Evolutionary conservation across 2,329 filamentous ascomycete species (phyloP).

Genomic region (Colletotrichum lentis): DNA sequence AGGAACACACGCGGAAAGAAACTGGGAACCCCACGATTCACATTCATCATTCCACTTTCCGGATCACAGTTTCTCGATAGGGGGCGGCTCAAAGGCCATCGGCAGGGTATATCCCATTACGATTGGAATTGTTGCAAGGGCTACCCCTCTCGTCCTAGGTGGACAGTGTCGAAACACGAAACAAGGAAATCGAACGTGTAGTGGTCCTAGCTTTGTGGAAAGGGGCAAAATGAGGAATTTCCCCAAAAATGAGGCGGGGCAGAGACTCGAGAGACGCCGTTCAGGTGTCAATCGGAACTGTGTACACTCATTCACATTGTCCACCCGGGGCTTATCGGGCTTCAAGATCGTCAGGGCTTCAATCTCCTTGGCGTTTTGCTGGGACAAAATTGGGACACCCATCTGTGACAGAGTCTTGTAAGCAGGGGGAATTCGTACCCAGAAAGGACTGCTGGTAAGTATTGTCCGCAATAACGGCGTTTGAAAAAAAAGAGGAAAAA

Average conservation of each 20-base stretch:
- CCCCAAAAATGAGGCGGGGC: background rate
- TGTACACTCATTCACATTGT: too few species aligned
- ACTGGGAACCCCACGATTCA: background rate
- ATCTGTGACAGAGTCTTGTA: too few species aligned
- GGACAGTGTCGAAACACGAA: conserved; percentile 14
- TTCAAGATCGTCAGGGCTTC: too few species aligned
- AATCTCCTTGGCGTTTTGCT: too few species aligned
- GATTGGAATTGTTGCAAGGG: background rate
- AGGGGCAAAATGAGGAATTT: background rate
- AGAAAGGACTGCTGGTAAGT: too few species aligned
- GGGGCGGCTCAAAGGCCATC: background rate
- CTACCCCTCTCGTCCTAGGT: background rate
- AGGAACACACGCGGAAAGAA: background rate
- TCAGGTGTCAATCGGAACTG: too few species aligned
- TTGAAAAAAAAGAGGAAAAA: background rate
- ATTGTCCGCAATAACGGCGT: too few species aligned
- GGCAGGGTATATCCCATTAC: background rate
- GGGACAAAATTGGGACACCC: too few species aligned
- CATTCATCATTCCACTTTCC: background rate
- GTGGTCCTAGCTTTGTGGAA: background rate
- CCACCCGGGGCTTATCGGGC: too few species aligned
- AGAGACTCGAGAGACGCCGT: too few species aligned
- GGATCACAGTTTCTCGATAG: background rate
- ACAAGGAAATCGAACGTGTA: background rate
- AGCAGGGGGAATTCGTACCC: too few species aligned